Evolutionary conservation across 208 protist species (phyloP).

Genomic region (Crithidia brevicula): DNA sequence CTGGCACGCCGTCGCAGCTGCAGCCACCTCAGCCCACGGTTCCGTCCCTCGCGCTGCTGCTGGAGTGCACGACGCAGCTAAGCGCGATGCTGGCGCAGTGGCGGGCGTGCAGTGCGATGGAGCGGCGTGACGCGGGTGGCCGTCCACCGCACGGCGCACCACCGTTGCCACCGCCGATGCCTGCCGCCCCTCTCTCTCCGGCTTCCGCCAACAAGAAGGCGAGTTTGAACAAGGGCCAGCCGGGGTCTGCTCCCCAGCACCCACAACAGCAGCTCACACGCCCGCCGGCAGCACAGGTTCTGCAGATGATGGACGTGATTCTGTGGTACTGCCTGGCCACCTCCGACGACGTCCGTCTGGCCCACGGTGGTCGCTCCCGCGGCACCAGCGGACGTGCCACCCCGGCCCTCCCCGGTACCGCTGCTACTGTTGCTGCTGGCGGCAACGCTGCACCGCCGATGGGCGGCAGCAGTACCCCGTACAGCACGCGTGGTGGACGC

Average conservation of each 20-base stretch:
- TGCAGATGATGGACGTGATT: slow-evolving; percentile 40
- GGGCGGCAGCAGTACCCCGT: slow-evolving; percentile 29
- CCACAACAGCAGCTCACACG: not conserved
- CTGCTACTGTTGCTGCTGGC: not conserved
- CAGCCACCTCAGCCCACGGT: slow-evolving; percentile 4
- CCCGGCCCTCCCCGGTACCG: slow-evolving; percentile 14
- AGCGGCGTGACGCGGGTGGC: slow-evolving; percentile 7
- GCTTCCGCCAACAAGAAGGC: not conserved
- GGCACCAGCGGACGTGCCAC: slow-evolving; percentile 31
- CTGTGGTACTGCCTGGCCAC: slow-evolving; percentile 67
- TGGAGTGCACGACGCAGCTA: slow-evolving; percentile 33
- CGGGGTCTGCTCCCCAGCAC: not conserved
- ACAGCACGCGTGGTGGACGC: slow-evolving; percentile 2
- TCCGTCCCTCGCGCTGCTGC: slow-evolving; percentile 29
- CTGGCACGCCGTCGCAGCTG: not conserved
- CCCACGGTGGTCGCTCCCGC: slow-evolving; percentile 14
- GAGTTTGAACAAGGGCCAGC: not conserved
- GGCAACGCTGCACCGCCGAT: not conserved
- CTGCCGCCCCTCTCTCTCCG: not conserved
- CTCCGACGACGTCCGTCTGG: slow-evolving; percentile 25
- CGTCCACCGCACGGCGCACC: not conserved
- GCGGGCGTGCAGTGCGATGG: slow-evolving; percentile 14
- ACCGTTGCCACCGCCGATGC: slow-evolving; percentile 2
- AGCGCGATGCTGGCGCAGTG: slow-evolving; percentile 26
- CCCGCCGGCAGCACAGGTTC: slow-evolving; percentile 3